These are phyloP conservation scores for Histomonas meleagridis DNA, from an alignment of 208 protist genomes.

Conservation along the genomic window DNA sequence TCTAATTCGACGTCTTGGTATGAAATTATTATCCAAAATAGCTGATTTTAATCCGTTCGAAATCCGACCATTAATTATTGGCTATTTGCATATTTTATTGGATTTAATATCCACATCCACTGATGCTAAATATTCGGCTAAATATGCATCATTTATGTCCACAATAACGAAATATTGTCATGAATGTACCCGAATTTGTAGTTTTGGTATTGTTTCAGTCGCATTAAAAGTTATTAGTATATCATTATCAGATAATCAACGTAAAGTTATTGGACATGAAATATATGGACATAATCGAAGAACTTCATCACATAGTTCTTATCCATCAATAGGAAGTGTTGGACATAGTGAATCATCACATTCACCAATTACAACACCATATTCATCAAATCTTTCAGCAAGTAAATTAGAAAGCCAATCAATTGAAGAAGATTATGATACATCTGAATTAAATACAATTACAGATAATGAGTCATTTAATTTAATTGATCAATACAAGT, in stretches of 20 bases:
- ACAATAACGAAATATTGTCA: neutral
- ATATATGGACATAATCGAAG: neutral
- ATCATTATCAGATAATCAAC: neutral
- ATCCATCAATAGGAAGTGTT: too few relatives aligned
- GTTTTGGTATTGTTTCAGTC: neutral
- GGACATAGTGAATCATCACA: neutral
- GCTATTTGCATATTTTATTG: neutral
- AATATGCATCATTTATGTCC: neutral
- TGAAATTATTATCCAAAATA: neutral
- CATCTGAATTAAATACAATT: neutral
- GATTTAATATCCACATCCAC: neutral
- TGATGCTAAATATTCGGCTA: neutral
- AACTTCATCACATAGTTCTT: neutral
- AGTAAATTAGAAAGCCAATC: neutral
- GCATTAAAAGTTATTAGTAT: neutral
- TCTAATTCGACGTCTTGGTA: neutral
- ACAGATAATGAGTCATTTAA: neutral
- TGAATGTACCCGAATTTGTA: neutral
- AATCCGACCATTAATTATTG: neutral
- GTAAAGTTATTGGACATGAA: neutral
- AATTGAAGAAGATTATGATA: neutral
- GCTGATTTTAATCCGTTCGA: neutral
- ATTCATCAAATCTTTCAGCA: neutral
- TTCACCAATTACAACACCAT: neutral
- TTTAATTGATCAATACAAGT: neutral